Evolutionary conservation across 495 filamentous ascomycete genomes (phyloP).

Genomic region (Cercophora scortea): DNA sequence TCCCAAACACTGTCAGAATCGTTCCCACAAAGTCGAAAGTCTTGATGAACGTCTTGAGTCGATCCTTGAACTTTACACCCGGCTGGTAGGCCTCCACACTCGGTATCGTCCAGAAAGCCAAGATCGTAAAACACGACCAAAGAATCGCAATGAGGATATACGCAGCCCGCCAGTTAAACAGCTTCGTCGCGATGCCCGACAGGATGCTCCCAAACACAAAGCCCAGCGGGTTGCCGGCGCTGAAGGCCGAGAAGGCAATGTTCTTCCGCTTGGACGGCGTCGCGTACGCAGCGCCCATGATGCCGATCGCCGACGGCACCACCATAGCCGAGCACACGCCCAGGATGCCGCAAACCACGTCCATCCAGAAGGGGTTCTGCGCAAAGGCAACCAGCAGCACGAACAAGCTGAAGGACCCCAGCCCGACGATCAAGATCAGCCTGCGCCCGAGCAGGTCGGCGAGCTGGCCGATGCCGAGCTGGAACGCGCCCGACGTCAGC

Average conservation of each 20-base stretch:
- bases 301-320: constrained; percentile 60
- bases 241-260: constrained; percentile 62
- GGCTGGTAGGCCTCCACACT: constrained; percentile 40
- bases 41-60: constrained; percentile 36
- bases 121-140: constrained; percentile 49
- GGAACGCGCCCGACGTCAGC: constrained; percentile 57
- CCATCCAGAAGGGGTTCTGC: constrained; percentile 53
- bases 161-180: constrained; percentile 56
- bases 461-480: constrained; percentile 59
- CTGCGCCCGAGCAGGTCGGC: constrained; percentile 63
- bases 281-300: constrained; percentile 55
- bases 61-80: constrained; percentile 36
- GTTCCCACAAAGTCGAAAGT: constrained; percentile 58
- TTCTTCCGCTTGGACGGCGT: constrained; percentile 60
- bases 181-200: constrained; percentile 51
- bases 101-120: constrained; percentile 58
- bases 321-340: constrained; percentile 56
- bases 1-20: constrained; percentile 52
- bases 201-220: constrained; percentile 62
- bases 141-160: constrained; percentile 57
- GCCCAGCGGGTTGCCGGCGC: constrained; percentile 62
- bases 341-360: constrained; percentile 55
- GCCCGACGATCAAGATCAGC: constrained; percentile 51
- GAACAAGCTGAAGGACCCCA: constrained; percentile 51
- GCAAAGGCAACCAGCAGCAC: constrained; percentile 53